Evolutionary conservation across 1,139 yeast genomes (phyloP).

Genomic region (Geotrichum candidum): DNA sequence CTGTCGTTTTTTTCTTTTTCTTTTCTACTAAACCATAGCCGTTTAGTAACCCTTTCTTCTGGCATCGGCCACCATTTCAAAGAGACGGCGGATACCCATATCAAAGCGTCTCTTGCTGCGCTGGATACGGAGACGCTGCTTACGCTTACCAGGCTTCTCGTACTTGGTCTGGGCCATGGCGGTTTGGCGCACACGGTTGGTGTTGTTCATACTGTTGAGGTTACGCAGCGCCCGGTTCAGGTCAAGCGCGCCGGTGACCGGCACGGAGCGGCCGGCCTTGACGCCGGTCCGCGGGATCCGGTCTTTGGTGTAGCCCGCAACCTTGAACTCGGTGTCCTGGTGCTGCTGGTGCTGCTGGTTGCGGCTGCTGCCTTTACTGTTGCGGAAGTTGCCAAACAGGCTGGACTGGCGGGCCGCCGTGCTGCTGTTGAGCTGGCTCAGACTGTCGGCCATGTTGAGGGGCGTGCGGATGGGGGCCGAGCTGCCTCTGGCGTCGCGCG

Average conservation of each 20-base stretch:
- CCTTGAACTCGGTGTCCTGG: slow-evolving; percentile 3
- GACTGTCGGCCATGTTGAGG: background rate
- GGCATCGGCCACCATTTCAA: slow-evolving; percentile 36
- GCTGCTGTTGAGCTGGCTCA: background rate
- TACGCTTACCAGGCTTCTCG: slow-evolving; percentile 36
- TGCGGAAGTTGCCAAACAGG: background rate
- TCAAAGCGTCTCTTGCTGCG: slow-evolving; percentile 34
- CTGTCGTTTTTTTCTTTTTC: background rate
- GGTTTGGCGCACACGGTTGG: slow-evolving; percentile 29
- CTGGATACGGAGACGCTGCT: slow-evolving; percentile 30
- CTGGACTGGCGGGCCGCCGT: background rate
- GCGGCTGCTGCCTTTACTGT: background rate
- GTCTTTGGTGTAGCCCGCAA: slow-evolving; percentile 4
- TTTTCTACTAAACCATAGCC: no score
- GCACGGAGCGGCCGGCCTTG: slow-evolving; percentile 34
- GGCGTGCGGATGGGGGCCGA: background rate
- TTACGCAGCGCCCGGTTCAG: slow-evolving; percentile 29
- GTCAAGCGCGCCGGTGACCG: slow-evolving; percentile 23
- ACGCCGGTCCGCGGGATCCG: slow-evolving; percentile 25
- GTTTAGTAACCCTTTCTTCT: slow-evolving; percentile 34
- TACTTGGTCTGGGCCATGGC: slow-evolving; percentile 30
- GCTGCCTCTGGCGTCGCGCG: background rate
- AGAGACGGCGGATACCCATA: slow-evolving; percentile 33
- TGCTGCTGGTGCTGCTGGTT: background rate
- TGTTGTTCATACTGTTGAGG: slow-evolving; percentile 28